Conservation (phyloP, 2,329 filamentous ascomycete species). For the Cladobotryum protrusum region DNA sequence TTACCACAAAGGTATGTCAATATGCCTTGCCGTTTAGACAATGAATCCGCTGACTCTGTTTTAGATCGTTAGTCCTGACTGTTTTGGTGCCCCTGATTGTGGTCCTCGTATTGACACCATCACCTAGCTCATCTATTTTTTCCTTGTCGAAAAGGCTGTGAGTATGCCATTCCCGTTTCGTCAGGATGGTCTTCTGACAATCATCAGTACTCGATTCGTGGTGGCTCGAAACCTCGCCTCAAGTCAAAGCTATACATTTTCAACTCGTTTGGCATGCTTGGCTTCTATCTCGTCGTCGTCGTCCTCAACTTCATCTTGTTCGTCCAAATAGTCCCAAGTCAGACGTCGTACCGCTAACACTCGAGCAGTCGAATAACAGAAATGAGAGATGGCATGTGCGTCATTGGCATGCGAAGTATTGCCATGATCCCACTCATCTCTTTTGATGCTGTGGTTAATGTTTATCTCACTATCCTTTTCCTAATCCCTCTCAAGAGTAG, state of each 20-base stretch:
- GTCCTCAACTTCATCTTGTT: conserved; percentile 57
- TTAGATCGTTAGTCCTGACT: conserved; percentile 25
- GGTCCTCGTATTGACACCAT: neutral
- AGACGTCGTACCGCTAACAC: neutral
- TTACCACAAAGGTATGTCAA: conserved; percentile 51
- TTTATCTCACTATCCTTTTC: conserved; percentile 59
- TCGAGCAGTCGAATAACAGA: conserved; percentile 48
- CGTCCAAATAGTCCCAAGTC: conserved; percentile 16
- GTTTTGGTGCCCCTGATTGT: neutral
- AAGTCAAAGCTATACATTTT: conserved; percentile 54
- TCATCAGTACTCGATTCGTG: conserved; percentile 50
- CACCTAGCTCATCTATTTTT: conserved; percentile 53
- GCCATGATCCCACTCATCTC: conserved; percentile 56
- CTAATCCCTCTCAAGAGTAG: conserved; percentile 52
- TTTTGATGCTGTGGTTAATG: conserved; percentile 56
- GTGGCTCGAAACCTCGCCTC: conserved; percentile 43
- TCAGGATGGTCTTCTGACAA: neutral
- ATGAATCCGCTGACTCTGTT: neutral
- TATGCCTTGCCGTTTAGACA: neutral
- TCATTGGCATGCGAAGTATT: conserved; percentile 54
- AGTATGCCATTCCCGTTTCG: conserved; percentile 18
- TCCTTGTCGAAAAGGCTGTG: conserved; percentile 58
- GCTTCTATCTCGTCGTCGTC: conserved; percentile 41
- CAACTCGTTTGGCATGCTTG: conserved; percentile 53
- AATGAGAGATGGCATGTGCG: conserved; percentile 49